Conservation (phyloP, 2,329 filamentous ascomycete species). For the Neonectria faginata region DNA sequence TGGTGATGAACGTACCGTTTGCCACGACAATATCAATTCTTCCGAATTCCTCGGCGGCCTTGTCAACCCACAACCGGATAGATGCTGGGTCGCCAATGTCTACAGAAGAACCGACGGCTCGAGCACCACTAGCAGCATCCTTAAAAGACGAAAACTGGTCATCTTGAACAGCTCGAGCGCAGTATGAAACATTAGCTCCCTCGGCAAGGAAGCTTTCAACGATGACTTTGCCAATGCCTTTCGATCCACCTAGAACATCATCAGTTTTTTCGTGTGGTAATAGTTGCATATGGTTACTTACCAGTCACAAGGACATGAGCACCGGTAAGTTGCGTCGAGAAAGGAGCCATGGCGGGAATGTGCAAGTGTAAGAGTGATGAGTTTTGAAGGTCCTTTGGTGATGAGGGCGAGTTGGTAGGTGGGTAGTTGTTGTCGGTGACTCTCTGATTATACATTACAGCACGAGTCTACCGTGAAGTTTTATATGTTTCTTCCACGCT, state of each 20-base stretch:
- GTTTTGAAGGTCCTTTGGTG: neutral
- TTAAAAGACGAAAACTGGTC: conserved; percentile 39
- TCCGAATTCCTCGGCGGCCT: conserved; percentile 35
- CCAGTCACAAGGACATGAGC: conserved; percentile 29
- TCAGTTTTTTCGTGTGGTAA: neutral
- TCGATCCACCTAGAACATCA: conserved; percentile 36
- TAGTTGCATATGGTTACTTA: neutral
- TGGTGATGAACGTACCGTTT: conserved; percentile 32
- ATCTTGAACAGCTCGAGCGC: conserved; percentile 33
- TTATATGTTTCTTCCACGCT: neutral
- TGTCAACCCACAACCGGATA: conserved; percentile 34
- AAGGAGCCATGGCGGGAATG: conserved; percentile 18
- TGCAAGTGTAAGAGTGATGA: neutral
- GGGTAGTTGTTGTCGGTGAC: neutral
- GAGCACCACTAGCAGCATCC: conserved; percentile 20
- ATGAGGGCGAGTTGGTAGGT: neutral
- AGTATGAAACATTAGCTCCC: conserved; percentile 46
- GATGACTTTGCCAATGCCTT: conserved; percentile 43
- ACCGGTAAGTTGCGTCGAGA: conserved; percentile 31
- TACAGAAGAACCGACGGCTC: conserved; percentile 36
- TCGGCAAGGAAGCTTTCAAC: conserved; percentile 40
- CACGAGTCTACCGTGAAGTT: neutral
- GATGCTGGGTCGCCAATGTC: conserved; percentile 36
- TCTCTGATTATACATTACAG: neutral
- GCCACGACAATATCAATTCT: conserved; percentile 42